Base-by-base conservation (phyloP, 2,329 filamentous ascomycete species). In the Verticillium nonalfalfae region DNA sequence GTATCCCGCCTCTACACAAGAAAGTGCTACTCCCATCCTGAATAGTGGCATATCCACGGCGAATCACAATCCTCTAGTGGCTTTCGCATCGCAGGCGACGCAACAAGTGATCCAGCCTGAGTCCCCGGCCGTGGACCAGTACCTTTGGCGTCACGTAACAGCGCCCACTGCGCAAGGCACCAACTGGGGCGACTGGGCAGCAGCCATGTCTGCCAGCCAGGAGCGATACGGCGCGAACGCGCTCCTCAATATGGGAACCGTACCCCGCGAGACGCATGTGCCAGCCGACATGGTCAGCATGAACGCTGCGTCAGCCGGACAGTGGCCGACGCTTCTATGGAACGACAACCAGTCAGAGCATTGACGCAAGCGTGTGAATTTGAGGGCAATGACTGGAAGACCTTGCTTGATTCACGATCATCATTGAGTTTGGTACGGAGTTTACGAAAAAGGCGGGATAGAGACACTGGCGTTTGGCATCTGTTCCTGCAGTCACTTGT, bases 181-280 rank as follows among this genome's bases (percentile, higher is more conserved):
- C 63, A 75, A 79, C 0, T 85, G 82, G 82, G 76, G 81, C 15
- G 79, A 84, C 70, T 85, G 82, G 82, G 79, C 81, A 9, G 75
- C 77, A 0, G 79, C 81, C 59, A 79, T 85, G 34, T 75, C 78
- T 38, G 78, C 81, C 64, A 78, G 71, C 38, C 79, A 81, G 61
- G 79, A 82, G 55, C 75, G 79, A 31, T 83, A 79, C 68, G 79
- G 78, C 62, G 80, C 80, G 34, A 79, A 74, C 56, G 76, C 81
- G 14, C 71, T 84, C 13, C 71, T 84, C 64, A 79, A 76, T 1
- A 71, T 84, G 3, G 80, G 78, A 2, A 71, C 71, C 18, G 72
- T 59, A 15, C 58, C 40, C 7, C 58, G 39, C 14, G 39, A 45
- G 4, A 50, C 57, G 33, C 40, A 45, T 14, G 31, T 59, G 40